Evolutionary conservation across 495 filamentous ascomycete genomes (phyloP), one percentile per base, ranked within the genome.

Genomic region (Collariella sp.): DNA sequence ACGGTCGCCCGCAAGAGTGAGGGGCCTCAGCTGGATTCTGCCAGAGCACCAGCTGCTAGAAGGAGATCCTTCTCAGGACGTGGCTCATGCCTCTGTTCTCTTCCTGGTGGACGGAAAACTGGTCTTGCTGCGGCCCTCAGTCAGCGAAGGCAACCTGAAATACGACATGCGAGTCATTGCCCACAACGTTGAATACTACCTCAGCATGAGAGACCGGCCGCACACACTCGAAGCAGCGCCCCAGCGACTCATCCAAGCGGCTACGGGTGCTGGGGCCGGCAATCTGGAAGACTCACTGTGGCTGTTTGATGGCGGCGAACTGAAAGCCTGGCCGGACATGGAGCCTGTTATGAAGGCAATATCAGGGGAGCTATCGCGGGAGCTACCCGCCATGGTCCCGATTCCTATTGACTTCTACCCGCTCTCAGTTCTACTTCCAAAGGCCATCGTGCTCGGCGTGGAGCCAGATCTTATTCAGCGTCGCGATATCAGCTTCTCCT

Each of bases 141-240:
- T 83, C 7, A 85, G 81, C 40, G 79, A 81, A 18, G 86, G 86
- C 2, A 85, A 85, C 55, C 72, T 95, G 38, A 96, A 95, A 73
- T 99, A 97, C 64, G 93, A 99, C 62, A 97, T 99, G 94, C 86
- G 89, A 12, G 84, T 97, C 31, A 83, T 99, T 61, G 89, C 91
- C 7, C 87, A 95, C 56, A 91, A 91, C 61, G 90, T 97, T 18
- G 94, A 99, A 62, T 96, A 91, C 62, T 97, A 94, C 64, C 79
- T 83, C 43, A 78, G 94, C 60, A 91, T 94, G 83, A 83, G 89
- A 48, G 94, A 99, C 60, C 87, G 91, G 55, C 78, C 81, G 18
- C 79, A 42, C 11, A 29, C 79, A 23, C 44, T 69, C 7, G 67
- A 66, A 11, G 52, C 67, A 9, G 40, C 60, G 4, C 54, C 57